Evolutionary conservation across 495 filamentous ascomycete genomes (phyloP).

Genomic region (Chaetomium cochliodes): DNA sequence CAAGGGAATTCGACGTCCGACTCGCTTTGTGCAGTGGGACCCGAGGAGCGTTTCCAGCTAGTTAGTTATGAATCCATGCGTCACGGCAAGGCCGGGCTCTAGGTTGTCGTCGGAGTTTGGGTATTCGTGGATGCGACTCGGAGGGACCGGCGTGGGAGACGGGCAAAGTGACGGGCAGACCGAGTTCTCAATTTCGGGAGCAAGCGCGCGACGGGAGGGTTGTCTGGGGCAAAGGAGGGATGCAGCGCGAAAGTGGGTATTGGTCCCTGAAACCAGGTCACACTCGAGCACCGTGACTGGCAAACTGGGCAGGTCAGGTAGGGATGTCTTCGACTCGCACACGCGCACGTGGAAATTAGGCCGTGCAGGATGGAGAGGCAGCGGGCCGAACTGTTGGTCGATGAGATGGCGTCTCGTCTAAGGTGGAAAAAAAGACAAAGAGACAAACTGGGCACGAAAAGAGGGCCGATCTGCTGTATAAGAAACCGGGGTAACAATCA

Average conservation of each 20-base stretch:
- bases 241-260: constrained; percentile 12
- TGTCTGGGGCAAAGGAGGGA: background rate
- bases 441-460: too few relatives aligned
- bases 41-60: background rate
- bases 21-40: background rate
- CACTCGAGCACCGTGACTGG: background rate
- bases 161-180: background rate
- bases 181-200: background rate
- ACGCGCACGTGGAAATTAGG: too few relatives aligned
- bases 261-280: background rate
- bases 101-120: background rate
- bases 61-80: background rate
- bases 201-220: background rate
- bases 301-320: too few relatives aligned
- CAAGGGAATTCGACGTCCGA: background rate
- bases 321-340: too few relatives aligned
- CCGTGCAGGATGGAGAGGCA: background rate
- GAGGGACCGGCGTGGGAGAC: background rate
- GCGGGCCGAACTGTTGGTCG: background rate
- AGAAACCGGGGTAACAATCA: background rate
- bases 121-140: background rate
- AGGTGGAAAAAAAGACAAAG: background rate
- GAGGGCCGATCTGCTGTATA: background rate
- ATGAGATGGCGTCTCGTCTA: background rate
- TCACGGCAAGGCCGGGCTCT: background rate